These are phyloP conservation scores for Neurospora sublineolata DNA, from an alignment of 495 filamentous ascomycete genomes.

Conservation along the genomic window DNA sequence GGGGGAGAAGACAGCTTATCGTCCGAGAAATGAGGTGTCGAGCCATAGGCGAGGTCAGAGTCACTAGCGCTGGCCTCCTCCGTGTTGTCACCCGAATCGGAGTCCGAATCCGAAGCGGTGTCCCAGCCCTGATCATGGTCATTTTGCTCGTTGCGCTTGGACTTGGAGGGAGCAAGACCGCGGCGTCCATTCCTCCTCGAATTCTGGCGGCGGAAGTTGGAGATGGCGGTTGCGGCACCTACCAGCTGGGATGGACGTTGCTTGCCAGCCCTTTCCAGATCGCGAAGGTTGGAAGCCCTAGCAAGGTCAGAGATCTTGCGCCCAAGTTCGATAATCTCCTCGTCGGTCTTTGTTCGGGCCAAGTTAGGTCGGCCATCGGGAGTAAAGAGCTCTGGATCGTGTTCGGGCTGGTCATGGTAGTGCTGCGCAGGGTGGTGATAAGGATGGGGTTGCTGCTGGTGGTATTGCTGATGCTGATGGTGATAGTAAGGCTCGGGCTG, in stretches of 20 bases:
- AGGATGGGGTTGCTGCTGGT: conserved; percentile 11
- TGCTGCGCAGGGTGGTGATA: conserved; percentile 5
- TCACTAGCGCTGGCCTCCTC: conserved; percentile 17
- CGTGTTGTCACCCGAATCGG: conserved; percentile 24
- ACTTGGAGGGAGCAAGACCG: conserved; percentile 29
- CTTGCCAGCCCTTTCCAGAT: conserved; percentile 29
- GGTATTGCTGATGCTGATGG: conserved; percentile 5
- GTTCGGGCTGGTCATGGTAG: conserved; percentile 7
- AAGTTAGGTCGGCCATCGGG: conserved; percentile 20
- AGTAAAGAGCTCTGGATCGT: conserved; percentile 7
- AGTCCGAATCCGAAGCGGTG: conserved; percentile 29
- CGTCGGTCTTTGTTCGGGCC: conserved; percentile 30
- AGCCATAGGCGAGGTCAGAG: conserved; percentile 37
- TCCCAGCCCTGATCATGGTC: conserved; percentile 34
- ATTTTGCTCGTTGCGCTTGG: conserved; percentile 15
- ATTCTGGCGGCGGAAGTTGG: conserved; percentile 25
- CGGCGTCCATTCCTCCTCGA: conserved; percentile 13
- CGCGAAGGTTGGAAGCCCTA: conserved; percentile 29
- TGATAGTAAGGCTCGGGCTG: background rate
- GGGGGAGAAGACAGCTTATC: conserved; percentile 10
- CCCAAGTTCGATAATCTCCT: conserved; percentile 38
- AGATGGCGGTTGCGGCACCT: conserved; percentile 26
- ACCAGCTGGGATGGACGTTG: conserved; percentile 26
- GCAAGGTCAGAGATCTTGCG: conserved; percentile 35
- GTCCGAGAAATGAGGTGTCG: conserved; percentile 20